Base-by-base conservation (phyloP, 2,329 filamentous ascomycete genomes). In the Aspergillus neotritici region DNA sequence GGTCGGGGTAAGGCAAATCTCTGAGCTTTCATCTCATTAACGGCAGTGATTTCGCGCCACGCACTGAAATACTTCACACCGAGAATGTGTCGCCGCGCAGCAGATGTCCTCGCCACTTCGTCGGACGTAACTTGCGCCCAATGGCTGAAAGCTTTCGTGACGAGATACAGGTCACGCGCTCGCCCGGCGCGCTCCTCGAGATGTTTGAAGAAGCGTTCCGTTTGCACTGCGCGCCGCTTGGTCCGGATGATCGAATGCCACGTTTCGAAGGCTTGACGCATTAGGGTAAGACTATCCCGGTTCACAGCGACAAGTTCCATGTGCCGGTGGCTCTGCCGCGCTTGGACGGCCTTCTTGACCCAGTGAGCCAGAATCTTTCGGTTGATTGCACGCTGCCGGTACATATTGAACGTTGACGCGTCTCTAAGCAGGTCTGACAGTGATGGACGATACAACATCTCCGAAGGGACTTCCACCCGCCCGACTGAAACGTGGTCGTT, bases 21-120 rank as follows among this genome's bases (percentile, higher is more conserved):
- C 34, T 73, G 69, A 9, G 70, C 66, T 51, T 75, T 75, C 33
- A 73, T 55, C 43, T 80, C 75, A 50, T 84, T 82, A 38, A 79
- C 72, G 1, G 73, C 71, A 0, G 82, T 83, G 42, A 86, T 79
- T 45, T 80, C 74, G 17, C 77, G 74, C 84, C 84, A 88, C 6
- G 79, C 79, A 45, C 78, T 78, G 62, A 87, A 87, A 48, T 82
- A 83, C 43, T 79, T 78, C 10, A 78, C 79, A 43, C 83, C 75
- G 41, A 93, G 68, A 47, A 90, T 80, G 59, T 87, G 84, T 48
- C 80, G 74, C 49, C 84, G 76, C 14, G 86, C 87, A 33, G 80
- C 73, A 4, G 77, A 79, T 4, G 85, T 87, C 32, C 79, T 77
- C 49, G 80, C 75, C 12, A 81, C 71, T 56, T 87, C 79, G 11